Conservation (phyloP, 2,329 filamentous ascomycete species). For the Penicillium brevicompactum region DNA sequence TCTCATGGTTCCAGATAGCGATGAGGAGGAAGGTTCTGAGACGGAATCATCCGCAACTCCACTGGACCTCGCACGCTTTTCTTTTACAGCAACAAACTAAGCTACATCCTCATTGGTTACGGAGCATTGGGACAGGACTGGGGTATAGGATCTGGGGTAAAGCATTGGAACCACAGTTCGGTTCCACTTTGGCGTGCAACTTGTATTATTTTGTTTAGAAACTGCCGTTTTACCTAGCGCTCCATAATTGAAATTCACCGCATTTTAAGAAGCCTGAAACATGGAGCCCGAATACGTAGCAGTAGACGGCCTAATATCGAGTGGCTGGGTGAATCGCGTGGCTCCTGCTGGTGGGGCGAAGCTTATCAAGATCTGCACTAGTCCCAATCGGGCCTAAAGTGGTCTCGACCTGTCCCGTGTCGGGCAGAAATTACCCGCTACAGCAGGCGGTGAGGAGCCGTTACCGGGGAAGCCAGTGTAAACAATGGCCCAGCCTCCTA, state of each 20-base stretch:
- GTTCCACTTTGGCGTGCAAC: conserved; percentile 14
- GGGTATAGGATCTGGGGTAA: conserved; percentile 12
- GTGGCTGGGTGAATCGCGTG: conserved; percentile 23
- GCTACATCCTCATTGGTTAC: conserved; percentile 15
- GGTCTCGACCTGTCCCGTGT: background rate
- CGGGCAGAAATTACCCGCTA: conserved; percentile 12
- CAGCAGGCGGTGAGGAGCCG: conserved; percentile 33
- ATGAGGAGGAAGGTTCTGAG: conserved; percentile 42
- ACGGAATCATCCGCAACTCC: conserved; percentile 10
- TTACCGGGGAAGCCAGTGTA: conserved; percentile 43
- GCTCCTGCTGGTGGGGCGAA: conserved; percentile 19
- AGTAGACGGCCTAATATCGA: conserved; percentile 4
- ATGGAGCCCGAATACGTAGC: background rate
- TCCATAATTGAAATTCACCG: conserved; percentile 1
- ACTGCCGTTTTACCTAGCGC: conserved; percentile 10
- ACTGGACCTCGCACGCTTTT: conserved; percentile 42
- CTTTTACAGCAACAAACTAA: conserved; percentile 32
- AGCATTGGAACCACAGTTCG: conserved; percentile 6
- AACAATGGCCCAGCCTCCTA: conserved; percentile 49
- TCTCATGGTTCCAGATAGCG: conserved; percentile 53
- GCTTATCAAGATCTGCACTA: conserved; percentile 16
- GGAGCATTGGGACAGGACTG: conserved; percentile 15
- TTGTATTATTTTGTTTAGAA: background rate
- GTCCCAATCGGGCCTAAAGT: conserved; percentile 9
- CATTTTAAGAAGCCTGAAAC: background rate